Conservation (phyloP, 1,284 basidiomycete species). For the Irpex lacteus region DNA sequence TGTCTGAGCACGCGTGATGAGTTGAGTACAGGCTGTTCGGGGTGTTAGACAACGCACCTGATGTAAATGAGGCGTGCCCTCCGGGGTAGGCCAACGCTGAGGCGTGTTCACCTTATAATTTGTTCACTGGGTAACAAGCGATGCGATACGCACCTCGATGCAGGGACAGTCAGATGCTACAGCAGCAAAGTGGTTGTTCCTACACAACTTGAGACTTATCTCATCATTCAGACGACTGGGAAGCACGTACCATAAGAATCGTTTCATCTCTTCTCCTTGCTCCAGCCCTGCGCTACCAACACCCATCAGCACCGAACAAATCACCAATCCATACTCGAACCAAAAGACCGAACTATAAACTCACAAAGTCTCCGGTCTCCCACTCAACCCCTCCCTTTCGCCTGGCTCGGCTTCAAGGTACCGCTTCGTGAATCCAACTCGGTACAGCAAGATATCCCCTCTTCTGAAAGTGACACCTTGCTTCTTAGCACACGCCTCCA, state of each 20-base stretch:
- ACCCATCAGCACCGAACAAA: background rate
- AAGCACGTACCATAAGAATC: constrained; percentile 54
- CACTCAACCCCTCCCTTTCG: constrained; percentile 44
- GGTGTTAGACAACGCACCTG: constrained; percentile 38
- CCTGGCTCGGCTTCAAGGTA: constrained; percentile 45
- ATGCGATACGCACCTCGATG: constrained; percentile 48
- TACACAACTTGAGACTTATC: constrained; percentile 23
- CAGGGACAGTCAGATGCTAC: constrained; percentile 71
- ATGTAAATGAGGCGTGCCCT: constrained; percentile 49
- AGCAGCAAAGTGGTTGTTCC: constrained; percentile 79
- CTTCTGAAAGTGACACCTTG: constrained; percentile 53
- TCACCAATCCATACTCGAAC: background rate
- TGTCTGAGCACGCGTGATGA: constrained; percentile 37
- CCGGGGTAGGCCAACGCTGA: constrained; percentile 55
- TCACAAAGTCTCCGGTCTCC: constrained; percentile 50
- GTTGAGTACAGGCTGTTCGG: background rate
- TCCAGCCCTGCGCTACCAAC: constrained; percentile 59
- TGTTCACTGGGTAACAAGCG: background rate
- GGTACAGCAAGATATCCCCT: constrained; percentile 60
- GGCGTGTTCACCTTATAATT: background rate
- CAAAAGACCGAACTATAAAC: no score
- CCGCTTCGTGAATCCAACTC: constrained; percentile 63
- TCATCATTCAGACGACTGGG: background rate
- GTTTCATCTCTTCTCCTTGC: constrained; percentile 69
- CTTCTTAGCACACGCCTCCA: constrained; percentile 59